phyloP scores from a whole-genome alignment of 2,329 filamentous ascomycete species.

The Colletotrichum sp. region DNA sequence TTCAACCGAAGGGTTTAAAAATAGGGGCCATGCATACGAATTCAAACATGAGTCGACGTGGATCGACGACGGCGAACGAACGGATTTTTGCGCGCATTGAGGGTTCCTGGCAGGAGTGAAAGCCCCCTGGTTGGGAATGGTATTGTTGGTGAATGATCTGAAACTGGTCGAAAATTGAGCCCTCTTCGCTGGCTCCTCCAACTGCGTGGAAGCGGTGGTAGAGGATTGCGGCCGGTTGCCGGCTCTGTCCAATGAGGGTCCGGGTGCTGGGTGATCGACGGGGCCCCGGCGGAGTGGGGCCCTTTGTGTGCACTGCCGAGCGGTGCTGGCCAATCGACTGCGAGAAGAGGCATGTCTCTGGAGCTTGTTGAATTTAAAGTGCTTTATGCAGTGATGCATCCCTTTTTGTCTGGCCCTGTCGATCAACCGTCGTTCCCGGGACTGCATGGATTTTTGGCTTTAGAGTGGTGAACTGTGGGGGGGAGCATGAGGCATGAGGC shows the following conservation, averaged over 20 bases:
- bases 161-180: background rate
- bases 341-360: background rate
- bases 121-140: background rate
- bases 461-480: background rate
- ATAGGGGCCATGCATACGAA: background rate
- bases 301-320: background rate
- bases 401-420: background rate
- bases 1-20: background rate
- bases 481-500: background rate
- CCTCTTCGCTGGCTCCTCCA: too few species aligned
- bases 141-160: background rate
- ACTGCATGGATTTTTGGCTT: background rate
- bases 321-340: background rate
- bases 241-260: background rate
- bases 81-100: background rate
- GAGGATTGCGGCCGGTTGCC: background rate
- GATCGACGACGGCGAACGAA: background rate
- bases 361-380: background rate
- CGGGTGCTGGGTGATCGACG: conserved; percentile 2
- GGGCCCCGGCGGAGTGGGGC: background rate
- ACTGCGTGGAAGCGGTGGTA: too few species aligned
- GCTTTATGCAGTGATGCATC: conserved; percentile 17
- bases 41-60: background rate
- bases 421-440: background rate
- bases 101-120: background rate